Base-by-base conservation (phyloP, 305 asterid genomes). In the Fraxinus xanthoxyloides region DNA sequence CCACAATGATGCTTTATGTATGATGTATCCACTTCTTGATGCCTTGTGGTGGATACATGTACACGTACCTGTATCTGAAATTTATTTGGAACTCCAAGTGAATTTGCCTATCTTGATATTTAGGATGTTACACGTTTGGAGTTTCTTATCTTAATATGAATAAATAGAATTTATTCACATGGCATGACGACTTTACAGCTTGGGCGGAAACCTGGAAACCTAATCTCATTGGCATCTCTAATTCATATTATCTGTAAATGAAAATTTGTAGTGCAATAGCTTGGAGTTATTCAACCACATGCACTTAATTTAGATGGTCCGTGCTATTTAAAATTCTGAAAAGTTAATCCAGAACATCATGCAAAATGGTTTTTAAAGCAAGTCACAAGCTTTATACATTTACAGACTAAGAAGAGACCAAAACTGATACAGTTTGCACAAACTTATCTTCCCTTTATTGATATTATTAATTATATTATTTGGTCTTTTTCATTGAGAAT, bases 161-260 rank as follows among this genome's bases (percentile, higher is more conserved):
- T 31, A 51, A 31, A 30, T 77, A 46, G 72, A 31, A 32, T 30
- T 54, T 38, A 19, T 76, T 7, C 7, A 36, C 13, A 5, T 48
- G 69, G 26, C 48, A 30, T 36, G 61, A 38, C 19, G 15, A 75
- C 12, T 38, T 13, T 59, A 31, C 36, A 46, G 35, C 72, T 24
- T 48, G 78, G 65, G 80, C n/a, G 72, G 48, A 73, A 65, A 63
- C 31, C 19, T 40, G 72, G 35, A 74, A 48, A 65, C 31, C 21
- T 43, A 63, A 26, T 19, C 63, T 38, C 67, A 65, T 80, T 30
- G 80, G 19, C 9, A 48, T 38, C 43, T 54, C 75, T 48, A n/a
- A 80, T 80, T 26, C 36, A 23, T 74, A 35, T 9, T 32, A 7
- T 34, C 63, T 24, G 2, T 21, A 6, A 65, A 38, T 61, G 21